Evolutionary conservation across 2,329 filamentous ascomycete species (phyloP).

Genomic region (Hypoxylon sp.): DNA sequence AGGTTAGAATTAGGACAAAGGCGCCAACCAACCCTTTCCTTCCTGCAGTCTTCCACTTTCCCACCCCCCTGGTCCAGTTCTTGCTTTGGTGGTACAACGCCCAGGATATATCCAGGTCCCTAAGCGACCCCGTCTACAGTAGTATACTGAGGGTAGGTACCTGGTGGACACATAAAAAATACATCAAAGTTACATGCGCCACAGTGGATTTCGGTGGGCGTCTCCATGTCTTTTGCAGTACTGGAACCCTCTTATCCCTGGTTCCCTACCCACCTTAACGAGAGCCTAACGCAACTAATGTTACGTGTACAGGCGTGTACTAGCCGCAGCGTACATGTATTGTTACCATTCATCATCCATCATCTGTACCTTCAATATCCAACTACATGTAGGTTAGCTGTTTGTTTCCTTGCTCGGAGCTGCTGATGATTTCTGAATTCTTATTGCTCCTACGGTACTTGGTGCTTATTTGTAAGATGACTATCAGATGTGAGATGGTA

Average conservation of each 20-base stretch:
- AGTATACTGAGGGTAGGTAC: slow-evolving; percentile 21
- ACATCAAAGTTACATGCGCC: slow-evolving; percentile 22
- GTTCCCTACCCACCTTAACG: slow-evolving; percentile 27
- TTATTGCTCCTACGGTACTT: slow-evolving; percentile 31
- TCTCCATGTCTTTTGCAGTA: slow-evolving; percentile 34
- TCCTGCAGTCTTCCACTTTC: slow-evolving; percentile 25
- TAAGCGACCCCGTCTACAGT: slow-evolving; percentile 31
- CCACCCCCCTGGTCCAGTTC: slow-evolving; percentile 33
- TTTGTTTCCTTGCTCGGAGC: slow-evolving; percentile 21
- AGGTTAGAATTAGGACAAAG: slow-evolving; percentile 44
- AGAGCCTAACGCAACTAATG: slow-evolving; percentile 38
- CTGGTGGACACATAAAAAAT: slow-evolving; percentile 14
- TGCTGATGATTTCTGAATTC: slow-evolving; percentile 19
- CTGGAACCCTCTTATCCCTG: slow-evolving; percentile 28
- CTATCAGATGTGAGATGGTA: neutral
- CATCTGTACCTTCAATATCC: slow-evolving; percentile 12
- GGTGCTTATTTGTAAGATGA: slow-evolving; percentile 12
- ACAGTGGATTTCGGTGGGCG: slow-evolving; percentile 32
- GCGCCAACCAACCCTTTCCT: slow-evolving; percentile 36
- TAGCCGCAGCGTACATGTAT: slow-evolving; percentile 21
- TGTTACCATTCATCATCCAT: slow-evolving; percentile 23
- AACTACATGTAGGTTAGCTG: neutral
- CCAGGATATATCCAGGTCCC: slow-evolving; percentile 14
- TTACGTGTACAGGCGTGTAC: slow-evolving; percentile 43
- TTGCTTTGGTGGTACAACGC: slow-evolving; percentile 34